These are phyloP conservation scores for Penicillium thymicola DNA, from an alignment of 2,329 filamentous ascomycete species.

Conservation along the genomic window DNA sequence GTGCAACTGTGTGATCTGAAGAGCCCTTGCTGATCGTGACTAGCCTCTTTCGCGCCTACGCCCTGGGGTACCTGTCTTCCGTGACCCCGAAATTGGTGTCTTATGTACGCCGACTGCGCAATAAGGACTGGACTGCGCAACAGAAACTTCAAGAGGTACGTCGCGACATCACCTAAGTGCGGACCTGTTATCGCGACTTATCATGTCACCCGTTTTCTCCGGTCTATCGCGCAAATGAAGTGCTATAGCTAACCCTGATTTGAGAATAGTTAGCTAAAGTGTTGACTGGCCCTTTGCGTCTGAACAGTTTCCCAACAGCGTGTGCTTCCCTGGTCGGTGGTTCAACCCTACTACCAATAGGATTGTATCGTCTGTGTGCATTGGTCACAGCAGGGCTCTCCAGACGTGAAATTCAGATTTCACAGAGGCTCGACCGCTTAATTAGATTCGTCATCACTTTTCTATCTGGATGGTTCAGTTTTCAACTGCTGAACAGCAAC, in stretches of 20 bases:
- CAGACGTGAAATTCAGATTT: slow-evolving; percentile 16
- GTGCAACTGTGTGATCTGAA: slow-evolving; percentile 7
- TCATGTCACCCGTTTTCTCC: slow-evolving; percentile 7
- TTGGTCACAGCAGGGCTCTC: slow-evolving; percentile 20
- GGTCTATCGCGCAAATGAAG: neutral
- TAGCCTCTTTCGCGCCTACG: slow-evolving; percentile 47
- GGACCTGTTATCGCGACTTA: neutral
- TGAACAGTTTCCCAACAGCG: slow-evolving; percentile 52
- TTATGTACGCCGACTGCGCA: slow-evolving; percentile 35
- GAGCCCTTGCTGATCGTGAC: slow-evolving; percentile 8
- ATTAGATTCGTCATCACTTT: slow-evolving; percentile 46
- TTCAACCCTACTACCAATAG: slow-evolving; percentile 46
- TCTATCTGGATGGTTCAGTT: slow-evolving; percentile 49
- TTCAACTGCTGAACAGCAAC: slow-evolving; percentile 47
- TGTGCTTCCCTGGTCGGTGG: slow-evolving; percentile 53
- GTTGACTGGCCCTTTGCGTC: slow-evolving; percentile 40
- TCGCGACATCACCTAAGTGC: neutral
- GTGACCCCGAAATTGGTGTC: slow-evolving; percentile 46
- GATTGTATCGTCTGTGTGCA: slow-evolving; percentile 27
- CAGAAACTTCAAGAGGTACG: slow-evolving; percentile 39
- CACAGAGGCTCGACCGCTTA: slow-evolving; percentile 21
- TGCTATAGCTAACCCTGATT: slow-evolving; percentile 18
- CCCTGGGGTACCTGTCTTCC: slow-evolving; percentile 48
- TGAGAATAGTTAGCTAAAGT: slow-evolving; percentile 37
- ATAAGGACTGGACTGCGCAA: slow-evolving; percentile 29